A percentile compares a stretch with the other conserved stretches of the same genome.
These are phyloP conservation scores for Penicillium tannophilum DNA, from an alignment of 495 filamentous ascomycete species.

Conservation along the genomic window DNA sequence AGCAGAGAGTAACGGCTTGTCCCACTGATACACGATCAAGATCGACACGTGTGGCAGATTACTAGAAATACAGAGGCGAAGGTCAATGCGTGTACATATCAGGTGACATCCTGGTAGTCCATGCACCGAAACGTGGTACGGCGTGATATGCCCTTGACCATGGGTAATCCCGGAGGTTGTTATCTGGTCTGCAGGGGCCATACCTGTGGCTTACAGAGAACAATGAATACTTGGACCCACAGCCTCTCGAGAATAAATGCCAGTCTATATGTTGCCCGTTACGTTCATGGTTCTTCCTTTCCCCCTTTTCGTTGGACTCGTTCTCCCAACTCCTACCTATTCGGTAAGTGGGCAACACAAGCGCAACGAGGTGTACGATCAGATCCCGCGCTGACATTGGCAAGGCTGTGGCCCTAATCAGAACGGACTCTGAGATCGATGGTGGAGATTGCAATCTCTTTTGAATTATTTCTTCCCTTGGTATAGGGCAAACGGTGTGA, in stretches of 20 bases:
- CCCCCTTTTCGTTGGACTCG: too few relatives aligned
- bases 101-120: conserved; percentile 27
- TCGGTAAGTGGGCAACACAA: conserved; percentile 11
- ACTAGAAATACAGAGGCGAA: too few relatives aligned
- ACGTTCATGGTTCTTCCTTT: background rate
- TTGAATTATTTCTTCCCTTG: background rate
- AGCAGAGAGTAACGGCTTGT: conserved; percentile 21
- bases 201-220: too few relatives aligned
- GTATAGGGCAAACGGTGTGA: conserved; percentile 1
- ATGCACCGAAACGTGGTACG: conserved; percentile 37
- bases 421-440: conserved; percentile 19
- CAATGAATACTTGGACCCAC: background rate
- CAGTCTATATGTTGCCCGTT: background rate
- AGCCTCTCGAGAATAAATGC: background rate
- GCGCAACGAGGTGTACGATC: conserved; percentile 18
- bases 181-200: conserved; percentile 22
- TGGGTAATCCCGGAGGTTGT: conserved; percentile 24
- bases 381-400: conserved; percentile 14
- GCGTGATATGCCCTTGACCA: conserved; percentile 27
- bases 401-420: conserved; percentile 26
- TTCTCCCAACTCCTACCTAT: too few relatives aligned
- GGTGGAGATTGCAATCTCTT: conserved; percentile 5
- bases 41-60: conserved; percentile 18
- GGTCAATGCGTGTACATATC: conserved; percentile 13
- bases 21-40: conserved; percentile 18